These are phyloP conservation scores for Apiospora marii DNA, from an alignment of 2,329 filamentous ascomycete genomes.

Conservation along the genomic window DNA sequence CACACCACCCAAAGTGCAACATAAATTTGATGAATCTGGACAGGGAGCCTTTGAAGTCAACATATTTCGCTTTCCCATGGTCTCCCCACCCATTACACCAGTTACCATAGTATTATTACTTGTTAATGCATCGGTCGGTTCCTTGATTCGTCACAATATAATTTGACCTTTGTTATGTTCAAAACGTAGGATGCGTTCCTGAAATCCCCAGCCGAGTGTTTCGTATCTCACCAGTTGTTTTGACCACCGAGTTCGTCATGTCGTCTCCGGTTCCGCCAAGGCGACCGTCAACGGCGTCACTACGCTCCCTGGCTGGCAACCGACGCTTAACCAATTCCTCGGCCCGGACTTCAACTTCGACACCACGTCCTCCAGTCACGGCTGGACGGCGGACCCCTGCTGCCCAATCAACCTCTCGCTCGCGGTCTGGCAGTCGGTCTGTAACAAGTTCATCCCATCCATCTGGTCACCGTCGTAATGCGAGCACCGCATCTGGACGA, in stretches of 20 bases:
- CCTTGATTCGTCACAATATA: no score
- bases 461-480: conserved; percentile 35
- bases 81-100: background rate
- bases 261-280: conserved; percentile 24
- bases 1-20: background rate
- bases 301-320: conserved; percentile 26
- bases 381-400: conserved; percentile 34
- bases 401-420: conserved; percentile 39
- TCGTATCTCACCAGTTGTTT: background rate
- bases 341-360: conserved; percentile 33
- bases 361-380: conserved; percentile 30
- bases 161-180: background rate
- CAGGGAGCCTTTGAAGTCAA: no score
- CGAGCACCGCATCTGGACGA: conserved; percentile 52
- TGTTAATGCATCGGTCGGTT: background rate
- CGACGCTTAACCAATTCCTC: conserved; percentile 25
- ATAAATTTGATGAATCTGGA: background rate
- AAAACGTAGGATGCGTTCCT: background rate
- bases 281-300: conserved; percentile 28
- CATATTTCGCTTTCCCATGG: background rate
- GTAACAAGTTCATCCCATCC: conserved; percentile 39
- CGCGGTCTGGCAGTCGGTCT: conserved; percentile 35
- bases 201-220: background rate
- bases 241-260: background rate
- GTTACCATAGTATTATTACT: background rate